Base-by-base conservation (phyloP, 306 rosid genomes). In the Nissolia schottii region DNA sequence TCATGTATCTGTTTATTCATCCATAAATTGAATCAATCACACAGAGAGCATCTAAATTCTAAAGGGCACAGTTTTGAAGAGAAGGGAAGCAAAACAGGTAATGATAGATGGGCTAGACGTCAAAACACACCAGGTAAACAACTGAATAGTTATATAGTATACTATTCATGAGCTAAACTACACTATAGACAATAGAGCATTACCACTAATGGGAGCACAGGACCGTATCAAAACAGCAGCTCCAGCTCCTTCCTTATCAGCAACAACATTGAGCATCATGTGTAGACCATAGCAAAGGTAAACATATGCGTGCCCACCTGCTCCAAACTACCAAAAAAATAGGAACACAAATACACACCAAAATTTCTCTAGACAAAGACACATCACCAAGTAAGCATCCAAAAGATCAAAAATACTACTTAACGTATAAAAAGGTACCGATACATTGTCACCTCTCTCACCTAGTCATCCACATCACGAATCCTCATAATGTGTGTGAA, bases 141-240 rank as follows among this genome's bases (percentile, higher is more conserved):
- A 66, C 3, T 25, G 38, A 46, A 49, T 7, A 38, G 32, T 2
- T 20, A 23, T 25, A 48, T 59, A 40, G 7, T 4, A 49, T 15
- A 34, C 63, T 34, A 49, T 6, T 9, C 9, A 32, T 5, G 56
- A 70, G 19, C 23, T 20, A 19, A 53, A 41, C 3, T 24, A 57
- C 50, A 32, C 12, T 16, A n/a, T n/a, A n/a, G n/a, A n/a, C n/a
- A n/a, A 63, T 48, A 28, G 57, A 76, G 41, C 55, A 37, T 72
- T 87, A 94, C 98, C 97, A 14, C 75, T 73, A 71, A 94, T 40
- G 54, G 98, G 98, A 77, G 98, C 87, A 84, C 98, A 94, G 73
- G 98, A 81, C 38, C 98, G 96, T 70, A 94, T 87, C 80, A 94
- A 80, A 56, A 94, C 88, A 38, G 91, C 97, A 68, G 97, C 91